Evolutionary conservation across 768 basidiomycete genomes (phyloP).

Genomic region (Kwoniella sp.): DNA sequence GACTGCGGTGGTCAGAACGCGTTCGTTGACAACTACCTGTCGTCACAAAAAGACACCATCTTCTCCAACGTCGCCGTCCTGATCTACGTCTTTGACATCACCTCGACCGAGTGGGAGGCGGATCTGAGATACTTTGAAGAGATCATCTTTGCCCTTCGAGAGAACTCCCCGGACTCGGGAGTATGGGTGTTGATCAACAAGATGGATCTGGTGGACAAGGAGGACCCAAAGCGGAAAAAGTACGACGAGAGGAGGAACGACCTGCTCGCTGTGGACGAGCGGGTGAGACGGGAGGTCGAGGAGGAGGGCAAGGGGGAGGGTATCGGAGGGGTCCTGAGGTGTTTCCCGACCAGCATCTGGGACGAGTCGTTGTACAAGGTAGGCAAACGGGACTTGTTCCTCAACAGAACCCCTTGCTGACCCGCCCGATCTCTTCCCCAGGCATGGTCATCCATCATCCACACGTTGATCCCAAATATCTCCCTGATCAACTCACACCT

Average conservation of each 20-base stretch:
- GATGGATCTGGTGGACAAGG: slow-evolving; percentile 76
- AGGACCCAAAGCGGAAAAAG: slow-evolving; percentile 55
- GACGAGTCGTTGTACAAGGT: slow-evolving; percentile 96
- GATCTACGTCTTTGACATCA: slow-evolving; percentile 98
- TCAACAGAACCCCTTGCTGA: neutral
- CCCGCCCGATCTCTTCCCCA: slow-evolving; percentile 46
- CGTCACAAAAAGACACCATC: slow-evolving; percentile 83
- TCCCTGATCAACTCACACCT: slow-evolving; percentile 82
- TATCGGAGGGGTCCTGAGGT: slow-evolving; percentile 55
- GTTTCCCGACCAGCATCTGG: slow-evolving; percentile 93
- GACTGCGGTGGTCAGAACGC: slow-evolving; percentile 98
- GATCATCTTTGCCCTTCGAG: slow-evolving; percentile 73
- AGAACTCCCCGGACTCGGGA: slow-evolving; percentile 58
- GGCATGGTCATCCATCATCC: slow-evolving; percentile 98
- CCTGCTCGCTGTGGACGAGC: slow-evolving; percentile 60
- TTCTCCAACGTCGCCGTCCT: slow-evolving; percentile 95
- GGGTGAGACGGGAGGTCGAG: slow-evolving; percentile 53
- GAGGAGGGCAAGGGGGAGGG: slow-evolving; percentile 14
- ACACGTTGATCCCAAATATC: slow-evolving; percentile 92
- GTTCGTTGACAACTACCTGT: slow-evolving; percentile 96
- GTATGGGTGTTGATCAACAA: slow-evolving; percentile 93
- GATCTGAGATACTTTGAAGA: slow-evolving; percentile 90
- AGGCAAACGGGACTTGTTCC: slow-evolving; percentile 14
- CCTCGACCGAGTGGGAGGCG: slow-evolving; percentile 70
- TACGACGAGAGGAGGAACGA: slow-evolving; percentile 73